A percentile compares a stretch with the other conserved stretches of the same genome.
These are phyloP conservation scores for Hirschioporus abietinus DNA, from an alignment of 768 basidiomycete genomes.

Conservation along the genomic window DNA sequence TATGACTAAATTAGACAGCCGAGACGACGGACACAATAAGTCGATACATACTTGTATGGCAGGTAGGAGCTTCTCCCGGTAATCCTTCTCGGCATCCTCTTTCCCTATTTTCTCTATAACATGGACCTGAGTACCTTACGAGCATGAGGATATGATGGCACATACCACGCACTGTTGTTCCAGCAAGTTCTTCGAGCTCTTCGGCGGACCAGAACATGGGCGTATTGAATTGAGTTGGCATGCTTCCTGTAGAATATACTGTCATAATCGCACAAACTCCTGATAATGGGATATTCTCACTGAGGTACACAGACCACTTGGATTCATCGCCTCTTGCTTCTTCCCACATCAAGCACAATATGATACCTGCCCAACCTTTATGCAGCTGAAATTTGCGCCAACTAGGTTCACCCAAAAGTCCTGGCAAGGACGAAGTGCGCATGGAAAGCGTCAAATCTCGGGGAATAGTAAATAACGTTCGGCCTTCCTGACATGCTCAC, in stretches of 20 bases:
- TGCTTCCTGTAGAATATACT: conserved; percentile 38
- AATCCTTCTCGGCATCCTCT: conserved; percentile 74
- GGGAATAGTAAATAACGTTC: conserved; percentile 79
- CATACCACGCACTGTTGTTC: conserved; percentile 81
- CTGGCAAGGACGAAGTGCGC: conserved; percentile 63
- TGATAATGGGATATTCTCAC: conserved; percentile 32
- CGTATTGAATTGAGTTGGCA: conserved; percentile 75
- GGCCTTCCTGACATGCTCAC: conserved; percentile 48
- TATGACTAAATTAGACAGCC: conserved; percentile 35
- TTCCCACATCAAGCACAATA: conserved; percentile 97
- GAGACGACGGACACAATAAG: conserved; percentile 3
- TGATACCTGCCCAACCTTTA: conserved; percentile 80
- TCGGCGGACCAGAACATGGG: conserved; percentile 90
- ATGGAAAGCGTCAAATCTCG: conserved; percentile 72
- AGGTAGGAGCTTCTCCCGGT: conserved; percentile 59
- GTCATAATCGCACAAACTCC: neutral
- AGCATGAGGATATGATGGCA: conserved; percentile 17
- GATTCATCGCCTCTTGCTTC: conserved; percentile 54
- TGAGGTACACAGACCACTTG: conserved; percentile 68
- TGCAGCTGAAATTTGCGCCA: conserved; percentile 63
- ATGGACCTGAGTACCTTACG: conserved; percentile 3
- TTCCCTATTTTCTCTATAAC: conserved; percentile 79
- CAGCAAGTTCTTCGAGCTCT: conserved; percentile 70
- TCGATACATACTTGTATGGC: conserved; percentile 52
- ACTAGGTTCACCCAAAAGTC: conserved; percentile 48